phyloP scores from a whole-genome alignment of 2,329 filamentous ascomycete genomes.

The Clonostachys sp. region DNA sequence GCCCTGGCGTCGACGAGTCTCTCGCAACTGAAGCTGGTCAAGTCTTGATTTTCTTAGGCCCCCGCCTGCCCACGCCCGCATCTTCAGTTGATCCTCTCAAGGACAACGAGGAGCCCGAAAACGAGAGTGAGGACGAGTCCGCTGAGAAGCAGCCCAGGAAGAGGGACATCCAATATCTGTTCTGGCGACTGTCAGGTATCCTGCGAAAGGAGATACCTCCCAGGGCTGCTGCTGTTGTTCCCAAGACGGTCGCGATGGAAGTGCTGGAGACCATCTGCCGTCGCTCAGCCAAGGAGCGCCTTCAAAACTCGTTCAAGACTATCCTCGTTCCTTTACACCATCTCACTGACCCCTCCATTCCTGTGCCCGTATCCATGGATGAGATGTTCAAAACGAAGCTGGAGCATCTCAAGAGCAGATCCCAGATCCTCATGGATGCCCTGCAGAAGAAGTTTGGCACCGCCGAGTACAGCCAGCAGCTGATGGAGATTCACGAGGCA shows the following conservation, averaged over 20 bases:
- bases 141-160: slow-evolving; percentile 28
- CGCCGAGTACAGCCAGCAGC: slow-evolving; percentile 68
- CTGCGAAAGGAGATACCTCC: slow-evolving; percentile 71
- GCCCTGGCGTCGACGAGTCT: slow-evolving; percentile 61
- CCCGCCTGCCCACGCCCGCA: slow-evolving; percentile 34
- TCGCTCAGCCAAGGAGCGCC: slow-evolving; percentile 50
- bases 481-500: slow-evolving; percentile 68
- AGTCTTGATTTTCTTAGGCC: slow-evolving; percentile 78
- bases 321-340: slow-evolving; percentile 66
- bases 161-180: slow-evolving; percentile 63
- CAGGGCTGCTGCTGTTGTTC: slow-evolving; percentile 58
- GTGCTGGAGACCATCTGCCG: slow-evolving; percentile 67
- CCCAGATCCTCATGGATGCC: slow-evolving; percentile 73
- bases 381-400: slow-evolving; percentile 64
- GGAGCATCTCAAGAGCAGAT: slow-evolving; percentile 65
- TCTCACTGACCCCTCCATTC: slow-evolving; percentile 75
- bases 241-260: slow-evolving; percentile 72
- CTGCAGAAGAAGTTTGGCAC: slow-evolving; percentile 83
- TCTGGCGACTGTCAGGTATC: slow-evolving; percentile 73
- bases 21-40: slow-evolving; percentile 76
- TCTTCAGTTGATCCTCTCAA: slow-evolving; percentile 35
- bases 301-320: slow-evolving; percentile 59
- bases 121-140: slow-evolving; percentile 31
- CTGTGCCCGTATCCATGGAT: slow-evolving; percentile 66
- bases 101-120: slow-evolving; percentile 29